Base-by-base conservation (phyloP, 768 basidiomycete species). In the Crassisporium funariophilum region DNA sequence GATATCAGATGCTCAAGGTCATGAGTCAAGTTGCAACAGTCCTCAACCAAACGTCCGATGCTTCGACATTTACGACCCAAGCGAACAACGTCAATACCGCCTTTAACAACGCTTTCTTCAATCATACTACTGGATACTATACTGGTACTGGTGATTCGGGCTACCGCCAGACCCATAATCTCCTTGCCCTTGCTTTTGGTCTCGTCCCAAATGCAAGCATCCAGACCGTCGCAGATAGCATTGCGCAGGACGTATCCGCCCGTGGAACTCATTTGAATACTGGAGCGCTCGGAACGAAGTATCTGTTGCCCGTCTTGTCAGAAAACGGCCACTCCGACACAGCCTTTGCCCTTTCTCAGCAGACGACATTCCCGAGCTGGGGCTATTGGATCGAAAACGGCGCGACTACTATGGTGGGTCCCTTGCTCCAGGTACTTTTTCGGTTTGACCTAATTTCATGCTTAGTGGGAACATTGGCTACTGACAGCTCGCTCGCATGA, bases 381-480 rank as follows among this genome's bases (percentile, higher is more conserved):
- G 64, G 64, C 1, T 65, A 53, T 41, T 65, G 64, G 64, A 62
- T 65, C 36, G 51, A 39, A 21, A 65, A 66, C 34, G 61, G 62
- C 2, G 64, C 62, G 5, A 66, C 58, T 2, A 60, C 59, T 0
- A 63, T 59, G 61, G 63, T 63, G 23, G 16, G 56, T 44, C 4
- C 3, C 10, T 24, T 13, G 9, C 9, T 17, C 3, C 11, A n/a
- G 12, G 22, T 5, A 40, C 2, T 15, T 27, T 13, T 25, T 21
- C 16, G 13, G 13, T 19, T n/a, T n/a, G n/a, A n/a, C 24, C 23
- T 33, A 19, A 35, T 10, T 5, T 19, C 15, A 19, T 38, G 34
- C 41, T 16, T 27, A 65, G 62, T 66, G 64, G 62, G 64, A 66
- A 44, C 64, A 66, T 49, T 66, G 64, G 64, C 50, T 54, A 3